phyloP scores from a whole-genome alignment of 2,329 filamentous ascomycete species.

The Trichoderma koningii region DNA sequence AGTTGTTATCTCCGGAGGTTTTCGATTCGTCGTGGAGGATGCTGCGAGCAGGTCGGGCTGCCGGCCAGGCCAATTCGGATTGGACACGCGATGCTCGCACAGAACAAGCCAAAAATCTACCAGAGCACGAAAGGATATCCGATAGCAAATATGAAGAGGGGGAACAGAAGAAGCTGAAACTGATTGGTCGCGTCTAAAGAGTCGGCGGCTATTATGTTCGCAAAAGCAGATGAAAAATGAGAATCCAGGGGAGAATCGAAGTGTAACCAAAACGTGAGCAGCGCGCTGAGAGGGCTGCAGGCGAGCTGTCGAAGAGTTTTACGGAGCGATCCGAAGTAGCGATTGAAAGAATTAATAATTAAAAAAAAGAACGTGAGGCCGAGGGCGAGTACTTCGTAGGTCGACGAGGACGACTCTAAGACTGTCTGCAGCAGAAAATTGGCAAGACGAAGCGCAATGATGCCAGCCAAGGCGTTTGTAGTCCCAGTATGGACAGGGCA shows the following conservation, averaged over 20 bases:
- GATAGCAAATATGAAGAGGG: conserved; percentile 13
- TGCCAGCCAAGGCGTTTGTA: conserved; percentile 19
- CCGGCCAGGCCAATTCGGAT: conserved; percentile 17
- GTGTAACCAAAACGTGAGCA: conserved; percentile 10
- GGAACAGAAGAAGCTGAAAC: conserved; percentile 2
- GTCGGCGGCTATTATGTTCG: conserved; percentile 18
- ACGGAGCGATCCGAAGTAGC: conserved; percentile 10
- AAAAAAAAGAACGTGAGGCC: not conserved
- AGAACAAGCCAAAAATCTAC: not conserved
- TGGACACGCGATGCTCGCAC: conserved; percentile 9
- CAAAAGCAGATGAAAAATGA: conserved; percentile 18
- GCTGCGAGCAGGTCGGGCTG: conserved; percentile 6
- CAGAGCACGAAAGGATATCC: not conserved
- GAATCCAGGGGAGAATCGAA: conserved; percentile 9
- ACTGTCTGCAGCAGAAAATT: conserved; percentile 2
- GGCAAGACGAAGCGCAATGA: conserved; percentile 14
- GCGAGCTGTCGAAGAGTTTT: not conserved
- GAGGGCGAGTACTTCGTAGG: conserved; percentile 5
- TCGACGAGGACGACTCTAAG: not conserved
- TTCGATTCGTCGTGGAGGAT: conserved; percentile 19
- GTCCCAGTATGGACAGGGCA: conserved; percentile 13
- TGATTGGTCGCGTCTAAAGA: conserved; percentile 15
- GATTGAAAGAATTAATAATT: conserved; percentile 13
- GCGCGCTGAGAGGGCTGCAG: conserved; percentile 15
- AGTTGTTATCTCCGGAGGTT: not conserved